Base-by-base conservation (phyloP, 805 yeast species). In the Blastobotrys terrestris region DNA sequence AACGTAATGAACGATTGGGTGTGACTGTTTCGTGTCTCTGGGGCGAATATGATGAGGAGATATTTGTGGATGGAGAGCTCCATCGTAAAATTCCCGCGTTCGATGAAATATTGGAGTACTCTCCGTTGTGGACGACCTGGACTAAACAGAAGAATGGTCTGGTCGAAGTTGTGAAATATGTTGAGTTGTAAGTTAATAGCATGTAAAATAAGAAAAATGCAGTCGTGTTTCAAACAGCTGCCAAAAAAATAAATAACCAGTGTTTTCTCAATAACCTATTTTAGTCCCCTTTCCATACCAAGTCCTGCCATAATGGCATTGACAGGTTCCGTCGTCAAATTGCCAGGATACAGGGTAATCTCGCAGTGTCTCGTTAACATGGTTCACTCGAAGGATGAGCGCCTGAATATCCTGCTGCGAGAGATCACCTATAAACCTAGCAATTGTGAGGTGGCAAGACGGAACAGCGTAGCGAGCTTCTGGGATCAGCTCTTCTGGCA, bases 1-100 rank as follows among this genome's bases (percentile, higher is more conserved):
- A 26, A 26, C 35, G 35, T 6, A 53, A 50, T 16, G 57, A 53
- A 26, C 19, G 49, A 13, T 52, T 61, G 52, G 60, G 62, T 4
- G 75, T 89, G 1, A 66, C 71, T 5, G 75, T 89, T 6, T 73
- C 78, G 20, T 90, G 97, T 64, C 80, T 72, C 61, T 90, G 92
- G 91, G 86, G 88, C 6, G 95, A 89, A 58, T 79, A 80, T 64
- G 81, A 80, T 39, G 66, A 68, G 11, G 77, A 54, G 22, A 65
- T 48, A 63, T 67, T 20, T 62, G 50, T 70, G 5, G 66, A 68
- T 18, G 75, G 71, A 5, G 64, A 58, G 13, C 46, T 67, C 48
- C 58, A 58, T 26, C 67, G 78, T 31, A 76, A 75, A 53, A 66
- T 87, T 2, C 90, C 95, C 0, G 90, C 94, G 1, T 81, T 75